Conservation (phyloP, 129 eudicot genomes). For the Flaveria trinervia region DNA sequence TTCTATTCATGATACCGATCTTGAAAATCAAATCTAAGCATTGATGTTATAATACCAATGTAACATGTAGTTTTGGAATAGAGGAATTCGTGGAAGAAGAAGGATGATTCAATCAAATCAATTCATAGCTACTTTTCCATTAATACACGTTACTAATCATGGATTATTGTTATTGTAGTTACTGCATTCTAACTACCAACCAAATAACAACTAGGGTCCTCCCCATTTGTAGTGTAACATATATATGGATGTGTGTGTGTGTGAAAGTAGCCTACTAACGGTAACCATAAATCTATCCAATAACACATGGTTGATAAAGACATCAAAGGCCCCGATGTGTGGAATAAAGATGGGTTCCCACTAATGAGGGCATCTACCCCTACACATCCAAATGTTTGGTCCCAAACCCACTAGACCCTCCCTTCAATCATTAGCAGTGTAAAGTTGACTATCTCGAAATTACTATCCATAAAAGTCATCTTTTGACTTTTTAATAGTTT, state of each 20-base stretch:
- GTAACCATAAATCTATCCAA: not conserved
- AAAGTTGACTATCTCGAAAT: not conserved
- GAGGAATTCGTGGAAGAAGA: no score
- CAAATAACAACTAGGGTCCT: no score
- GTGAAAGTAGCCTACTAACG: not conserved
- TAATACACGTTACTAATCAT: no score
- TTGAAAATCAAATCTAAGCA: no score
- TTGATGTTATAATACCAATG: no score
- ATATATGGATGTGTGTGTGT: not conserved
- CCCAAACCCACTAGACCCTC: conserved; percentile 5
- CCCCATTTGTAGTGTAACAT: no score
- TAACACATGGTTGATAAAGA: conserved; percentile 20
- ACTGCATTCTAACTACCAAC: no score
- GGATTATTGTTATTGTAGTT: no score
- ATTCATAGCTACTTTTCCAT: no score
- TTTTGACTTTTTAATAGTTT: conserved; percentile 2
- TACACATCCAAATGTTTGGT: conserved; percentile 19
- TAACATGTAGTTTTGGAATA: no score
- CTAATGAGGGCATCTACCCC: conserved; percentile 20
- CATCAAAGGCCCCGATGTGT: conserved; percentile 15
- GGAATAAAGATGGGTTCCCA: conserved; percentile 11
- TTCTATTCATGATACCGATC: no score
- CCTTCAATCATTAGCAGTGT: conserved; percentile 7
- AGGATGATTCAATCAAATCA: no score
- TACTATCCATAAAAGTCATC: conserved; percentile 2